phyloP scores from a whole-genome alignment of 106 monocot genomes.

The Cymbidium sinense region DNA sequence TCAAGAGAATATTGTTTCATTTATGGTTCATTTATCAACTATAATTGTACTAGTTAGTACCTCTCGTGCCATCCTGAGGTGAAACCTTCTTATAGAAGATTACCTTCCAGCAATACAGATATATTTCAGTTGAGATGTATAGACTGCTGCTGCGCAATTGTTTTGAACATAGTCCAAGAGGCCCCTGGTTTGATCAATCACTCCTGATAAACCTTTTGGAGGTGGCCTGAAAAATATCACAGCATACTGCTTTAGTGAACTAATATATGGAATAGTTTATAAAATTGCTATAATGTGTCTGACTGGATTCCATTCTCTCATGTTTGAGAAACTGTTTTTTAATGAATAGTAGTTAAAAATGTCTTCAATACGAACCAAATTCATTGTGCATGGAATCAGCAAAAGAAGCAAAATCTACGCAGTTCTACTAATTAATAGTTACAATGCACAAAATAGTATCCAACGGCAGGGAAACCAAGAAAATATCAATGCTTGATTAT shows the following conservation, averaged over 20 bases:
- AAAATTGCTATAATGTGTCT: not conserved
- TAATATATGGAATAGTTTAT: not conserved
- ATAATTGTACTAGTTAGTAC: not conserved
- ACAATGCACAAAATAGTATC: too few relatives aligned
- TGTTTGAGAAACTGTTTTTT: not conserved
- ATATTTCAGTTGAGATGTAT: constrained; percentile 71
- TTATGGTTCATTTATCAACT: not conserved
- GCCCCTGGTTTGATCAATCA: constrained; percentile 93
- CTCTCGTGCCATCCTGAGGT: not conserved
- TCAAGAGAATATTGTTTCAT: not conserved
- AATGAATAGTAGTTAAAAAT: too few relatives aligned
- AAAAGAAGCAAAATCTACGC: too few relatives aligned
- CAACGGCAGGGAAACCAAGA: too few relatives aligned
- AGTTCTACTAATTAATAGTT: too few relatives aligned
- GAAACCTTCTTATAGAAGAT: not conserved
- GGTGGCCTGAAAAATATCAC: constrained; percentile 52
- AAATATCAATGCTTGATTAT: too few relatives aligned
- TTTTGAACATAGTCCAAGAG: constrained; percentile 69
- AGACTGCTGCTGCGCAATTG: constrained; percentile 73
- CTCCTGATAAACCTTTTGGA: constrained; percentile 66
- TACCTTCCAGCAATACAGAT: constrained; percentile 93
- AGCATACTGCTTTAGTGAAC: not conserved
- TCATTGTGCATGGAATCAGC: too few relatives aligned
- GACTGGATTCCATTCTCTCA: too few relatives aligned
- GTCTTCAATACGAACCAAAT: too few relatives aligned